Base-by-base conservation (phyloP, 148 eudicot species). In the Cornus suecica region DNA sequence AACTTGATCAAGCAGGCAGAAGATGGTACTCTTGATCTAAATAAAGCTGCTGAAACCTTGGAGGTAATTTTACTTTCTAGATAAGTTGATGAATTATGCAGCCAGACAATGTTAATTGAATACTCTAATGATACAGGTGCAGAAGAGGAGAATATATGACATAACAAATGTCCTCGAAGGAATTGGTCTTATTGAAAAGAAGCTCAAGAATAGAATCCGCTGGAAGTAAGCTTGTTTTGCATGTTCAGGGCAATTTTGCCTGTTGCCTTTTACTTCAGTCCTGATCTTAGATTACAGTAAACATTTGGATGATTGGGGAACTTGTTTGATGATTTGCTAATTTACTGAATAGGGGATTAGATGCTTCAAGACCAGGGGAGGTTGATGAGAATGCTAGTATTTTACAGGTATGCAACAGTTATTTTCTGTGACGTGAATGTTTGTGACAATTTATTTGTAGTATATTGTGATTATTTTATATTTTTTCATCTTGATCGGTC, bases 91-190 rank as follows among this genome's bases (percentile, higher is more conserved):
- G 22, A 24, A 8, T 66, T 70, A 24, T 68, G 41, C 42, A 3
- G 3, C 31, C 52, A 29, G 25, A 22, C 54, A 5, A 37, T 68
- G 52, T 30, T 34, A 25, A 30, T 48, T 34, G 34, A 79, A 52
- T 25, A 22, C 29, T 23, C 14, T 64, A 31, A 28, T 62, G 48
- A 52, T 63, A 22, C 84, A 96, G 97, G 98, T 93, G 15, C 99
- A 93, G 76, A 96, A 96, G 83, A 91, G 98, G 81, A 85, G 98
- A 61, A 91, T 93, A 58, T 93, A 91, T 84, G 99, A 96, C 79
- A 96, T 96, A 68, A 93, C 99, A 23, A 93, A 93, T 84, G 99
- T 96, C 76, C 90, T 96, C 63, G 99, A 96, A 86, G 99, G 99
- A 78, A 91, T 93, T 82, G 99, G 99, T 78, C 90, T 95, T 22